phyloP scores from a whole-genome alignment of 2,329 filamentous ascomycete species.

The Penicillium nordicum region DNA sequence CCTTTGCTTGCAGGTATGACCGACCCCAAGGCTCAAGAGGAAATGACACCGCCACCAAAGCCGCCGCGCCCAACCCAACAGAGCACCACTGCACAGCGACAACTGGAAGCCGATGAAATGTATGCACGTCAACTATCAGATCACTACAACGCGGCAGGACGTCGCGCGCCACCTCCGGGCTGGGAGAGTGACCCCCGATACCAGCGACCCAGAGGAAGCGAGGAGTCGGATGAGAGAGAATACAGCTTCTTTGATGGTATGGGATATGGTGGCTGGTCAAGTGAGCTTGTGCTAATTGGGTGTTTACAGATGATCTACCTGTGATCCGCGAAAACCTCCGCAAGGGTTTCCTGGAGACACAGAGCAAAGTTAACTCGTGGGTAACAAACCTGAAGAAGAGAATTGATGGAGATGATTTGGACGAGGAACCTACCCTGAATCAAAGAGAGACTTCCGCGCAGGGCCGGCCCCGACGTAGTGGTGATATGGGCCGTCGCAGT shows the following conservation, averaged over 20 bases:
- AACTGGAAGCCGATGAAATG: conserved; percentile 84
- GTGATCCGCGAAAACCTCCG: conserved; percentile 88
- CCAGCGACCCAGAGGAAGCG: conserved; percentile 52
- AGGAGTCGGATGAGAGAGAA: conserved; percentile 65
- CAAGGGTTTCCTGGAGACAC: conserved; percentile 92
- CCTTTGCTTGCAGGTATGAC: conserved; percentile 61
- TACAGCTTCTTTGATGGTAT: conserved; percentile 83
- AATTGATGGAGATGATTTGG: conserved; percentile 78
- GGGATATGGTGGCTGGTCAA: background rate
- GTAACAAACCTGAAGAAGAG: conserved; percentile 88
- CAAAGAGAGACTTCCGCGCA: conserved; percentile 37
- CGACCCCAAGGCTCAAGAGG: conserved; percentile 68
- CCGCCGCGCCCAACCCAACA: conserved; percentile 70
- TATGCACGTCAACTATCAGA: conserved; percentile 91
- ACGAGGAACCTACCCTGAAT: conserved; percentile 26
- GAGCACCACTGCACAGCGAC: conserved; percentile 62
- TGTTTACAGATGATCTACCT: conserved; percentile 72
- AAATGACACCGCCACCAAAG: conserved; percentile 65
- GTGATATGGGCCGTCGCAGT: conserved; percentile 66
- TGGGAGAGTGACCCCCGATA: conserved; percentile 35
- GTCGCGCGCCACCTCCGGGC: conserved; percentile 32
- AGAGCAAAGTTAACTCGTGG: conserved; percentile 89
- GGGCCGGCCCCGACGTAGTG: conserved; percentile 55
- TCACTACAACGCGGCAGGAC: conserved; percentile 64
- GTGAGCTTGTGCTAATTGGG: conserved; percentile 12